Percentiles rank a stretch among this genome's conserved stretches.
These are phyloP conservation scores for Cenchrus americanus DNA, from an alignment of 176 grass and related monocot species.

Conservation along the genomic window DNA sequence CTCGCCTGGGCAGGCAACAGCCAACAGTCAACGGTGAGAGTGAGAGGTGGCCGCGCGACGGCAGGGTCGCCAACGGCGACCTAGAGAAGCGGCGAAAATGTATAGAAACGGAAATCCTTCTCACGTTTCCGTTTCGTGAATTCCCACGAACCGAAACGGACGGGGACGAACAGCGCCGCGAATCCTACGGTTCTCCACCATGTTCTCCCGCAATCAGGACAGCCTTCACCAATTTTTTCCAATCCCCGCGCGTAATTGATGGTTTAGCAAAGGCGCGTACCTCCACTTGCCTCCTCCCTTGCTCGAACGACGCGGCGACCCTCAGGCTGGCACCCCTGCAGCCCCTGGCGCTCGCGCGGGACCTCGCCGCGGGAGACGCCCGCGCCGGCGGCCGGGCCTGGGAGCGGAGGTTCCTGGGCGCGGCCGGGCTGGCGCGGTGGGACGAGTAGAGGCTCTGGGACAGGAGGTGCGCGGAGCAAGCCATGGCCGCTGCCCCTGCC, in stretches of 20 bases:
- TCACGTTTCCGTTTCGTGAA: not conserved
- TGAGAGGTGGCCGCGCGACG: too few species aligned
- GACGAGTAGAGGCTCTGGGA: slow-evolving; percentile 59
- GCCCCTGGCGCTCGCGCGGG: slow-evolving; percentile 19
- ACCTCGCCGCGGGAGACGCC: slow-evolving; percentile 24
- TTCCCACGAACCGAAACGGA: not conserved
- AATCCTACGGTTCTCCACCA: not conserved
- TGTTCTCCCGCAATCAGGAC: not conserved
- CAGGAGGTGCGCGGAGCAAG: slow-evolving; percentile 70
- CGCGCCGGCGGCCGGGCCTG: slow-evolving; percentile 1
- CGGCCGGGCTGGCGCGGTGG: slow-evolving; percentile 11
- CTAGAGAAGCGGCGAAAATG: not conserved
- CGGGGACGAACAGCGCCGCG: not conserved
- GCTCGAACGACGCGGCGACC: slow-evolving; percentile 56
- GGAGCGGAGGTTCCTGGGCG: slow-evolving; percentile 40
- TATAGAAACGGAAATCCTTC: not conserved
- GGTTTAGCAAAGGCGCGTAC: slow-evolving; percentile 36
- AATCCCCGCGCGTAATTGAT: not conserved
- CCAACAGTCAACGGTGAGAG: not conserved
- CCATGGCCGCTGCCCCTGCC: slow-evolving; percentile 45
- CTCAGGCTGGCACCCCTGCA: slow-evolving; percentile 30
- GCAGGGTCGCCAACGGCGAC: not conserved
- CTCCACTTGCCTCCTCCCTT: slow-evolving; percentile 75
- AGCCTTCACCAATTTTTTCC: too few species aligned
- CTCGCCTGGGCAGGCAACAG: not conserved